These are phyloP conservation scores for Dissophora globulifera DNA, from an alignment of 192 early-diverging fungal genomes.

Conservation along the genomic window DNA sequence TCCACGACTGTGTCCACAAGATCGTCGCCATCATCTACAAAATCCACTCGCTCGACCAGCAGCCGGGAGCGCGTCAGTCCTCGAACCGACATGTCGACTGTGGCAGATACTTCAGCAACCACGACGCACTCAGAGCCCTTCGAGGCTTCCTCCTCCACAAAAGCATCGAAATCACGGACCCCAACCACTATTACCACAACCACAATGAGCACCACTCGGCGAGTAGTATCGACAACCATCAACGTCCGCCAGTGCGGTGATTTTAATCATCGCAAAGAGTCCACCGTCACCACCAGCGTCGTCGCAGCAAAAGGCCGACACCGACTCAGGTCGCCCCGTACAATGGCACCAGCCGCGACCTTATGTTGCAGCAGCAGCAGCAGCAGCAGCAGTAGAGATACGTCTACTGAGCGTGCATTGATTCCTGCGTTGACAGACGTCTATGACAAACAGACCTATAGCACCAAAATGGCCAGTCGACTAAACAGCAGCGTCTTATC, in stretches of 20 bases:
- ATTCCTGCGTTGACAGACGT: too few species aligned
- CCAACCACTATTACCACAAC: constrained; percentile 19
- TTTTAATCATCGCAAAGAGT: constrained; percentile 6
- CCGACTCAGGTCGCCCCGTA: too few species aligned
- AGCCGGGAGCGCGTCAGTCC: not conserved
- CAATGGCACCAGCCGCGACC: constrained; percentile 8
- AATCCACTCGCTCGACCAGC: not conserved
- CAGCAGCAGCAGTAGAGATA: too few species aligned
- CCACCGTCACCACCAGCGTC: constrained; percentile 1
- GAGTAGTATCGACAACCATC: constrained; percentile 4
- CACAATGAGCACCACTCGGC: constrained; percentile 17
- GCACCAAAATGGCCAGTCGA: too few species aligned
- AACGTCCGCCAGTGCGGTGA: constrained; percentile 3
- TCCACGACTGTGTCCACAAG: not conserved
- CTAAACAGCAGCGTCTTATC: too few species aligned
- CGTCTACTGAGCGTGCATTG: too few species aligned
- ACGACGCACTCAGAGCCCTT: not conserved
- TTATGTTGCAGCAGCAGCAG: too few species aligned
- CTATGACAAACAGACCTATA: too few species aligned
- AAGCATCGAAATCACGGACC: not conserved
- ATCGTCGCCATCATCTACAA: not conserved
- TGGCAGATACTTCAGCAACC: not conserved
- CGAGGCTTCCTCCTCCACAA: constrained; percentile 2
- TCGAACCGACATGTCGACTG: not conserved
- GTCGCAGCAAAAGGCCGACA: constrained; percentile 1